Evolutionary conservation across 2,329 filamentous ascomycete species (phyloP), one percentile per base, ranked within the genome.

Genomic region (Plenodomus biglobosus): DNA sequence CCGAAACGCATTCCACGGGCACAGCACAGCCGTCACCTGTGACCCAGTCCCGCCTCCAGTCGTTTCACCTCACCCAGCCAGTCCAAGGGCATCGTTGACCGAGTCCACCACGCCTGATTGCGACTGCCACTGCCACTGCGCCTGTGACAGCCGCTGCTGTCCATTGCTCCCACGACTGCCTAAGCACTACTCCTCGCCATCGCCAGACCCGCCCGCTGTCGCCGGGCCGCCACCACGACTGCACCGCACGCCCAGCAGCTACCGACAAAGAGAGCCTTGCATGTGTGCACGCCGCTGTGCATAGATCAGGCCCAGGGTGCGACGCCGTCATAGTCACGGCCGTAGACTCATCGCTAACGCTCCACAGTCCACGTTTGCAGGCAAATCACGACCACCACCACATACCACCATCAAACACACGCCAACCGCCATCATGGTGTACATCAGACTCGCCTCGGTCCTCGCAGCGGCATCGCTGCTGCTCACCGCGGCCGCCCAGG

Each of bases 1-100:
- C 46, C 57, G 57, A 64, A 63, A 65, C 64, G 58, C 66, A 70
- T 70, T 70, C 67, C 65, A 47, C 50, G 61, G 58, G 56, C 59
- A 53, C 46, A 39, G 41, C 48, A 56, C 48, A 50, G 48, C 59
- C 56, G 47, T 58, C 22, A 10, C 22, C 22, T 24, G 22, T 24
- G 22, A 24, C 22, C 22, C 22, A 24, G 22, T n/a, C 22, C 22
- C 51, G 46, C 42, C 50, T 52, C 32, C 42, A 46, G 50, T 42
- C 38, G 42, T 39, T 43, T 34, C 42, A 46, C 38, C 18, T 15
- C 38, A 5, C 15, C 15, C 62, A 61, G 50, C 55, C 56, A 48
- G 48, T 60, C 58, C 50, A 54, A 61, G 56, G 62, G 51, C 62
- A 58, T 70, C 66, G 66, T 52, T 66, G 64, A 67, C 53, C 66